These are phyloP conservation scores for Yamadazyma phyllophila DNA, from an alignment of 805 yeast species.

Conservation along the genomic window DNA sequence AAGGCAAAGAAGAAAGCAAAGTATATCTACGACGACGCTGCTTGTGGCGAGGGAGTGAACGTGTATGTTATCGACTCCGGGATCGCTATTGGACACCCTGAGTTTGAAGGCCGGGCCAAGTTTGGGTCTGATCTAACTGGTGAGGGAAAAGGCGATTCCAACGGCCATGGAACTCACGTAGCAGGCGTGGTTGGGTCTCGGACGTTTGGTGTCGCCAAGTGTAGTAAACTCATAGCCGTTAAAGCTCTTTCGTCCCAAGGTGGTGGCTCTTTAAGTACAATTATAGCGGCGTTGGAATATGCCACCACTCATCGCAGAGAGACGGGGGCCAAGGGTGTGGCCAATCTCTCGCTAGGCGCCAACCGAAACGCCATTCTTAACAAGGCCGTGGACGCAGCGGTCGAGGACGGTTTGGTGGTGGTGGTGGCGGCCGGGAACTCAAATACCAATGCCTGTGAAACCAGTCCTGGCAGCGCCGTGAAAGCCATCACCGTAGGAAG, in stretches of 20 bases:
- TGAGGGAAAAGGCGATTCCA: constrained; percentile 52
- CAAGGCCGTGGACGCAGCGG: constrained; percentile 74
- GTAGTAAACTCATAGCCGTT: constrained; percentile 61
- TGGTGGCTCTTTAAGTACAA: constrained; percentile 65
- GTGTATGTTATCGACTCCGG: constrained; percentile 90
- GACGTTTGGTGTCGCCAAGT: constrained; percentile 53
- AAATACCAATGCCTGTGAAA: constrained; percentile 70
- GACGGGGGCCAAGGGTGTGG: constrained; percentile 49
- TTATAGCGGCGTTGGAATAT: constrained; percentile 64
- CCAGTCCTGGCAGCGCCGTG: constrained; percentile 82
- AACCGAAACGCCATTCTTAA: constrained; percentile 63
- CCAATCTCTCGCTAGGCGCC: constrained; percentile 81
- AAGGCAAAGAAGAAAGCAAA: constrained; percentile 23
- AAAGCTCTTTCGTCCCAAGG: constrained; percentile 72
- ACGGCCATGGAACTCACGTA: constrained; percentile 59
- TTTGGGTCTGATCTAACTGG: constrained; percentile 62
- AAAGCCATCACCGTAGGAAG: constrained; percentile 84
- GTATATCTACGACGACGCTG: constrained; percentile 47
- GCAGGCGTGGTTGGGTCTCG: constrained; percentile 54
- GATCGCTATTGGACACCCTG: constrained; percentile 55
- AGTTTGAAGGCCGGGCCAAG: constrained; percentile 60
- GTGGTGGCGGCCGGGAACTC: constrained; percentile 89
- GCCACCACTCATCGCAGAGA: constrained; percentile 57
- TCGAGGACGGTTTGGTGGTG: constrained; percentile 64
- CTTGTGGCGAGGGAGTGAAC: constrained; percentile 57